phyloP scores from a whole-genome alignment of 2,329 filamentous ascomycete genomes.

The Hypomyces rosellus region DNA sequence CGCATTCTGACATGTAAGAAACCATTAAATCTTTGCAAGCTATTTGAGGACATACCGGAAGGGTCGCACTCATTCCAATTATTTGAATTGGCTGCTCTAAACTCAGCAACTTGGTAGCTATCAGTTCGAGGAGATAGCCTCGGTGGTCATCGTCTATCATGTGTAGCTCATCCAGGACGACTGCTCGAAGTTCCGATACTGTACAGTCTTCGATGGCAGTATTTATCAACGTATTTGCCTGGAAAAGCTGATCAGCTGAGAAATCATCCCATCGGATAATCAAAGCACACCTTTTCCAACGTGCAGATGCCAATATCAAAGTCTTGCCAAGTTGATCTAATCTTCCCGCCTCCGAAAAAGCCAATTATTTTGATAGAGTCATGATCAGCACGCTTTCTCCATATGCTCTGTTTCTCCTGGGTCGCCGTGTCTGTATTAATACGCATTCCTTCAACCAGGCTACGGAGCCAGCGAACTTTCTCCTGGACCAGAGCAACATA shows the following conservation, averaged over 20 bases:
- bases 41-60: constrained; percentile 48
- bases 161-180: constrained; percentile 74
- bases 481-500: constrained; percentile 78
- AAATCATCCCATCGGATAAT: neutral
- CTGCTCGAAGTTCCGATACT: constrained; percentile 56
- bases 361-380: constrained; percentile 60
- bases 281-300: constrained; percentile 56
- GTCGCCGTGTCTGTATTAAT: constrained; percentile 22
- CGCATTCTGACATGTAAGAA: constrained; percentile 50
- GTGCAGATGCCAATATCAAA: constrained; percentile 76
- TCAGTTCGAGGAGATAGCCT: constrained; percentile 68
- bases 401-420: constrained; percentile 35
- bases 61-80: constrained; percentile 73
- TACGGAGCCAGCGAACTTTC: constrained; percentile 68
- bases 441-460: constrained; percentile 55
- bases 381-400: constrained; percentile 50
- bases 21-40: neutral
- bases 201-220: constrained; percentile 64
- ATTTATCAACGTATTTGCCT: constrained; percentile 72
- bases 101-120: constrained; percentile 66
- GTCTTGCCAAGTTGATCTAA: constrained; percentile 61
- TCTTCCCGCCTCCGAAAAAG: constrained; percentile 68
- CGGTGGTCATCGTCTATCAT: constrained; percentile 74
- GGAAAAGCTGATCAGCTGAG: constrained; percentile 2
- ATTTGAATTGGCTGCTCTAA: constrained; percentile 63